phyloP scores from a whole-genome alignment of 176 grass and related monocot genomes.

The Triticum dicoccoides region DNA sequence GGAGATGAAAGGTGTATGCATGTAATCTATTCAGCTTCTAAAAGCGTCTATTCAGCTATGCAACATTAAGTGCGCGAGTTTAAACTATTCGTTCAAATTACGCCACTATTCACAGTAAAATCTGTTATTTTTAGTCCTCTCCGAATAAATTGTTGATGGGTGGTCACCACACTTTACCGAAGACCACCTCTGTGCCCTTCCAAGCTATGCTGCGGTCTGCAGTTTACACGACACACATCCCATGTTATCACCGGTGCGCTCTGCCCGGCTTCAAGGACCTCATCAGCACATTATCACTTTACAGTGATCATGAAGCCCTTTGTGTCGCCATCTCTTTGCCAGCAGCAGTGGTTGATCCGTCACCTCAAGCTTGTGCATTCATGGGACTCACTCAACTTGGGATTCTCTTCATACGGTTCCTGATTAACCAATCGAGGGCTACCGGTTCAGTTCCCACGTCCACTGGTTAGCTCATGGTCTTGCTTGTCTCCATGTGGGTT shows the following conservation, averaged over 20 bases:
- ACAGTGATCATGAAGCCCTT: constrained; percentile 25
- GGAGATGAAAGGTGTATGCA: too few relatives aligned
- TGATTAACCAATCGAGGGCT: background rate
- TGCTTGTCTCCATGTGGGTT: constrained; percentile 26
- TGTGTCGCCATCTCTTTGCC: constrained; percentile 6
- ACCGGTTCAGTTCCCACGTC: constrained; percentile 23
- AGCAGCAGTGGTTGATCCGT: constrained; percentile 34
- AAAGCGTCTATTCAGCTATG: too few relatives aligned
- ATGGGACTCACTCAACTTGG: constrained; percentile 27
- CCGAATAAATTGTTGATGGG: too few relatives aligned
- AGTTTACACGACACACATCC: constrained; percentile 27
- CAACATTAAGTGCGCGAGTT: too few relatives aligned
- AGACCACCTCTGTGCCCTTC: too few relatives aligned
- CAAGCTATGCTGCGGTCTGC: constrained; percentile 4
- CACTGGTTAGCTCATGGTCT: constrained; percentile 5
- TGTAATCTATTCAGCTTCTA: too few relatives aligned
- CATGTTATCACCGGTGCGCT: constrained; percentile 17
- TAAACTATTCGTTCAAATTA: too few relatives aligned
- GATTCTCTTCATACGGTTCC: background rate
- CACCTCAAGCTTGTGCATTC: constrained; percentile 15
- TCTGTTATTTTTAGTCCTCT: too few relatives aligned
- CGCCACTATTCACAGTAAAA: too few relatives aligned
- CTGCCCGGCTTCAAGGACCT: constrained; percentile 20
- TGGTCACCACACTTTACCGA: too few relatives aligned
- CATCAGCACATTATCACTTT: background rate